Evolutionary conservation across 179 eudicot genomes (phyloP).

Genomic region (Silene noctiflora): DNA sequence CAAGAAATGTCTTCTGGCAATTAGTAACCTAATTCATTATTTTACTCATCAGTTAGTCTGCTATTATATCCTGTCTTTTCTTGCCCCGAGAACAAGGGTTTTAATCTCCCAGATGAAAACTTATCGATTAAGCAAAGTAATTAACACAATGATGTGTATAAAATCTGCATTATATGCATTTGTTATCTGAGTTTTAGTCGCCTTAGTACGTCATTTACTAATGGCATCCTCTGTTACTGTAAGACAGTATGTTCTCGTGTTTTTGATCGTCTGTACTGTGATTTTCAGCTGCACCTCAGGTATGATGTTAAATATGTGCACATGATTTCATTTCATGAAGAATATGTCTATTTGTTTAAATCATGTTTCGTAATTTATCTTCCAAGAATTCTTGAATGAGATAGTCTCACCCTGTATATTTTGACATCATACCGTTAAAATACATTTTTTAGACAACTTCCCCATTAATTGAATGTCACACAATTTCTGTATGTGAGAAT

Average conservation of each 20-base stretch:
- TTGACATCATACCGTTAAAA: no score
- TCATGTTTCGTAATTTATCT: not conserved
- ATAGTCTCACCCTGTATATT: not conserved
- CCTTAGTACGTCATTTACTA: not conserved
- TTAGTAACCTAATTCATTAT: constrained; percentile 3
- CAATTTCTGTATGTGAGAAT: not conserved
- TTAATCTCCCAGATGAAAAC: not conserved
- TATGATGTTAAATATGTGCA: constrained; percentile 14
- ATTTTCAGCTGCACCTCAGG: constrained; percentile 25
- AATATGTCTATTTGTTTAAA: no score
- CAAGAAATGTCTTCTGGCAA: constrained; percentile 15
- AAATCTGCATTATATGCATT: constrained; percentile 8
- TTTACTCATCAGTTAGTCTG: constrained; percentile 23
- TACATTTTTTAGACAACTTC: no score
- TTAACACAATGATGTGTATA: not conserved
- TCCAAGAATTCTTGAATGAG: not conserved
- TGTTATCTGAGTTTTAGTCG: constrained; percentile 2
- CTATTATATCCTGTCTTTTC: not conserved
- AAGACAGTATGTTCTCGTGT: constrained; percentile 30
- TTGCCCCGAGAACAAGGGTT: constrained; percentile 17
- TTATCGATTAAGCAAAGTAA: not conserved
- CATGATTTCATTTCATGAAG: not conserved
- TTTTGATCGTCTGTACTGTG: constrained; percentile 20
- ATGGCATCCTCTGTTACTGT: constrained; percentile 32
- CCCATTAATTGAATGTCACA: not conserved